Evolutionary conservation across 2,329 filamentous ascomycete genomes (phyloP).

Genomic region (Ilyonectria destructans): DNA sequence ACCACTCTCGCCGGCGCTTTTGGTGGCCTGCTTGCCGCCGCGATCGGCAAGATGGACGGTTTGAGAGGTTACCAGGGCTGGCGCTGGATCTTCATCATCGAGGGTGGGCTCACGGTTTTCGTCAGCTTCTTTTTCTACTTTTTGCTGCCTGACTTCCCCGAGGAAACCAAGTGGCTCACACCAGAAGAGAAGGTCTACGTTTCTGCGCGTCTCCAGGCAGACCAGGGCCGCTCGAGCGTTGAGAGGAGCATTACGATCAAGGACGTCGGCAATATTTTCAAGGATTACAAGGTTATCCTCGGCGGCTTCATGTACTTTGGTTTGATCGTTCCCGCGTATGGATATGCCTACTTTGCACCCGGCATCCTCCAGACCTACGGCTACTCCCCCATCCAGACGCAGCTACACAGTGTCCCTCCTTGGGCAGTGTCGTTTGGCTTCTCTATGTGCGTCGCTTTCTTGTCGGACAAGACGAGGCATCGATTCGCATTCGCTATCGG

Average conservation of each 20-base stretch:
- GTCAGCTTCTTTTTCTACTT: slow-evolving; percentile 78
- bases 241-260: slow-evolving; percentile 73
- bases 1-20: slow-evolving; percentile 88
- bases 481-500: slow-evolving; percentile 82
- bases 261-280: slow-evolving; percentile 77
- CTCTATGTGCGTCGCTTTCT: slow-evolving; percentile 80
- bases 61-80: slow-evolving; percentile 79
- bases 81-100: slow-evolving; percentile 89
- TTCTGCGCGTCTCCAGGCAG: slow-evolving; percentile 76
- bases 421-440: slow-evolving; percentile 83
- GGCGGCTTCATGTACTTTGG: slow-evolving; percentile 89
- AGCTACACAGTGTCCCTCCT: slow-evolving; percentile 72
- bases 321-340: slow-evolving; percentile 83
- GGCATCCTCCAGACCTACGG: slow-evolving; percentile 79
- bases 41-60: slow-evolving; percentile 90
- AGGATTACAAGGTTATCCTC: slow-evolving; percentile 81
- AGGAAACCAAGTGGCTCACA: slow-evolving; percentile 80
- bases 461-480: slow-evolving; percentile 81
- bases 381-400: slow-evolving; percentile 72
- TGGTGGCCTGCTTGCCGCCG: slow-evolving; percentile 87
- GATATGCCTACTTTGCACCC: slow-evolving; percentile 85
- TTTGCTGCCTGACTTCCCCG: slow-evolving; percentile 81
- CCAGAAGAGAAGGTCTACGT: slow-evolving; percentile 80
- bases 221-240: slow-evolving; percentile 78
- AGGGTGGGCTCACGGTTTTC: slow-evolving; percentile 76